Evolutionary conservation across 148 eudicot genomes (phyloP), one percentile per base, ranked within the genome.

Genomic region (Rhododendron molle): DNA sequence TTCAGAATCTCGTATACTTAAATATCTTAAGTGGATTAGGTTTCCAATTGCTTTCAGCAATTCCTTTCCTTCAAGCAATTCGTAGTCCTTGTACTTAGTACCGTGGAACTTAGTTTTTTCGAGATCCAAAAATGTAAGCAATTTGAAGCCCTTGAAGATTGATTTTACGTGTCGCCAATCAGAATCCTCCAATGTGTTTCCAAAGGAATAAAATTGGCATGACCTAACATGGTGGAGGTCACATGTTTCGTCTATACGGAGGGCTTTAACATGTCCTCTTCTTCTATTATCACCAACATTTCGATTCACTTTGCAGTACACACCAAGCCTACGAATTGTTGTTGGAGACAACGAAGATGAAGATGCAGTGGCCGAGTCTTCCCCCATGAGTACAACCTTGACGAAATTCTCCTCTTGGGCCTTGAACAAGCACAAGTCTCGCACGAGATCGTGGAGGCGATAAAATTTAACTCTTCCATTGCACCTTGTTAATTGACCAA

Each of bases 391-490:
- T 2, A 81, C 65, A 32, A 81, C 46, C 28, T 21, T 34, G 46
- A 81, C 0, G 20, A 80, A 80, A 80, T 80, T 80, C 36, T 50
- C 82, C 23, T 30, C 82, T 32, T 1, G 20, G 2, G 46, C 71
- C 7, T 81, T 54, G 3, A 20, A 36, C 18, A 81, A 56, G 56
- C 82, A 87, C 47, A 76, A 44, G 1, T 50, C 83, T 60, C 76
- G 58, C 83, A 87, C 49, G 18, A 85, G 65, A 13, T 87, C 80
- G 34, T 89, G 91, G 20, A 89, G 77, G 7, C 28, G 52, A 58
- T 85, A 85, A 44, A 83, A 81, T 83, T 87, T 87, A 46, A 81
- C 81, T 30, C 80, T 65, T 47, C 82, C 8, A 83, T 74, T 81
- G 44, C n/a, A n/a, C 84, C 80, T 21, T 83, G 86, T 76, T 23